Evolutionary conservation across 2,329 filamentous ascomycete genomes (phyloP).

Genomic region (Fonsecaea pugnacius): DNA sequence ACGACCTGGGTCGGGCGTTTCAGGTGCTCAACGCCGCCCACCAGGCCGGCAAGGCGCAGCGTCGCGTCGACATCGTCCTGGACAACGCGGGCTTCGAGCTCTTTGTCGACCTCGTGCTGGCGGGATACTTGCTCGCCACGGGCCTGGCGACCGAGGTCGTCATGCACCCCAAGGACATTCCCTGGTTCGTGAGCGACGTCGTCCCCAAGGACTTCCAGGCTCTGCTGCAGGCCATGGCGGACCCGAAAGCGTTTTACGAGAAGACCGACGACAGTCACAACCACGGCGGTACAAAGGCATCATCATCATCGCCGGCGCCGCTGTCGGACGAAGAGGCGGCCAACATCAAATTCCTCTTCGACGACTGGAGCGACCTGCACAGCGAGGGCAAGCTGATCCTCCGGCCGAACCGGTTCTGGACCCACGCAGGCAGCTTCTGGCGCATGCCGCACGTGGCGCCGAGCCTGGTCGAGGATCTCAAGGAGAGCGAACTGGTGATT

Average conservation of each 20-base stretch:
- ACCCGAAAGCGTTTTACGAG: slow-evolving; percentile 78
- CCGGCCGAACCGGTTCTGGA: slow-evolving; percentile 90
- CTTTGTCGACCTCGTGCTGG: slow-evolving; percentile 90
- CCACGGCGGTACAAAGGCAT: slow-evolving; percentile 53
- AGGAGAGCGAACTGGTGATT: slow-evolving; percentile 81
- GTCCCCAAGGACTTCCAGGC: slow-evolving; percentile 81
- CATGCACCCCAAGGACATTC: slow-evolving; percentile 90
- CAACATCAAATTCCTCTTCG: slow-evolving; percentile 76
- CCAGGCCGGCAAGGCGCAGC: slow-evolving; percentile 62
- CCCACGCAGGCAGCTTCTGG: slow-evolving; percentile 85
- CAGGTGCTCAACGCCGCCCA: slow-evolving; percentile 68
- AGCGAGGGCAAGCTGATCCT: slow-evolving; percentile 81
- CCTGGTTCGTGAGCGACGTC: slow-evolving; percentile 98
- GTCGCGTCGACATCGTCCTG: slow-evolving; percentile 89
- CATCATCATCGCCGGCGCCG: slow-evolving; percentile 60
- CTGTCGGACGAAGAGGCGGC: slow-evolving; percentile 70
- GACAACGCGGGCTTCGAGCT: slow-evolving; percentile 98
- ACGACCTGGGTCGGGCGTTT: slow-evolving; percentile 78
- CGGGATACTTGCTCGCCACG: slow-evolving; percentile 82
- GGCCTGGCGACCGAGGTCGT: slow-evolving; percentile 85
- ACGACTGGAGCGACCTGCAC: slow-evolving; percentile 79
- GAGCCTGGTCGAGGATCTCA: slow-evolving; percentile 74
- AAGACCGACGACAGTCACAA: slow-evolving; percentile 69
- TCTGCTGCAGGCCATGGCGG: slow-evolving; percentile 78
- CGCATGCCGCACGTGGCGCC: slow-evolving; percentile 72